Percentiles rank a stretch among this genome's conserved stretches.
These are phyloP conservation scores for Leptographium procerum DNA, from an alignment of 2,329 filamentous ascomycete genomes.

Conservation along the genomic window DNA sequence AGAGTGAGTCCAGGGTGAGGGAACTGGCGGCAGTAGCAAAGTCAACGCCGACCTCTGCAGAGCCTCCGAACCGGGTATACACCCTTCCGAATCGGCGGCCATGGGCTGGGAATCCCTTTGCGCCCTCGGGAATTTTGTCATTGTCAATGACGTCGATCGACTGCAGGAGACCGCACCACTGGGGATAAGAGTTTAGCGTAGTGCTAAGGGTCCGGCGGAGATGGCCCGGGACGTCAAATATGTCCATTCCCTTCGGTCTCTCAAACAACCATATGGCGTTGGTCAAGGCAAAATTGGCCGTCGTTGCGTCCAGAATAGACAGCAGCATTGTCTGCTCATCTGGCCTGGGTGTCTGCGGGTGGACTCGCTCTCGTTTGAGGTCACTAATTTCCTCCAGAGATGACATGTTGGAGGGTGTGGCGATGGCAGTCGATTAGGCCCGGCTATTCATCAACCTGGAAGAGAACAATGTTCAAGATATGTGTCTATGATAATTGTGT, in stretches of 20 bases:
- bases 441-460: not conserved
- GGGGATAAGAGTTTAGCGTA: not conserved
- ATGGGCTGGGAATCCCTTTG: conserved; percentile 2
- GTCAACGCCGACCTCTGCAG: conserved; percentile 1
- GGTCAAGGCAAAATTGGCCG: conserved; percentile 1
- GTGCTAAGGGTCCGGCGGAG: not conserved
- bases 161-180: conserved; percentile 1
- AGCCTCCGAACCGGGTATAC: conserved; percentile 1
- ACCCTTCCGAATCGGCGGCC: conserved; percentile 1
- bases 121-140: not conserved
- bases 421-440: not conserved
- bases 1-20: not conserved
- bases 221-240: not conserved
- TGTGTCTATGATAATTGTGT: too few species aligned
- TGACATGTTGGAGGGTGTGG: not conserved
- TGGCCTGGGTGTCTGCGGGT: conserved; percentile 1
- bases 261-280: conserved; percentile 3
- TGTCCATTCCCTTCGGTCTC: not conserved
- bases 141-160: conserved; percentile 1
- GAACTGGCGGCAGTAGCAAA: not conserved
- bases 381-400: not conserved
- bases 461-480: not conserved
- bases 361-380: conserved; percentile 2
- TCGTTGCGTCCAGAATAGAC: conserved; percentile 2
- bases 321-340: not conserved